Conservation (phyloP, 1,284 basidiomycete genomes). For the Tetrapyrgos nigripes region DNA sequence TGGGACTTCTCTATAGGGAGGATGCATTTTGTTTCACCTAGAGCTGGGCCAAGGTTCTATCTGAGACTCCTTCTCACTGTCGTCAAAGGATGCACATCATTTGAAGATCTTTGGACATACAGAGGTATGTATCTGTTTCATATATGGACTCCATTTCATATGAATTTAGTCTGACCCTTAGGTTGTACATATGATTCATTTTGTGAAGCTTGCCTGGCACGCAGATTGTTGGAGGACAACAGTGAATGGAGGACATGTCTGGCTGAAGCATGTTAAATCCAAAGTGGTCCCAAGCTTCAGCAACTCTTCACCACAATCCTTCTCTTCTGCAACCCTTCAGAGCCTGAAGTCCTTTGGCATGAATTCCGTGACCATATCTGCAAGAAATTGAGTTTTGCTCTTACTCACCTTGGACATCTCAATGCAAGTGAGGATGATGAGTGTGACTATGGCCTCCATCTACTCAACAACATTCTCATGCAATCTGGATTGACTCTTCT, state of each 20-base stretch:
- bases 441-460: slow-evolving; percentile 43
- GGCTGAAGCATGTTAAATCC: slow-evolving; percentile 45
- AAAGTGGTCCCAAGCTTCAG: slow-evolving; percentile 43
- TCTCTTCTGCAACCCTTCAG: slow-evolving; percentile 33
- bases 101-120: slow-evolving; percentile 37
- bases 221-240: slow-evolving; percentile 49
- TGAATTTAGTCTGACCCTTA: not conserved
- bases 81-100: slow-evolving; percentile 41
- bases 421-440: slow-evolving; percentile 29
- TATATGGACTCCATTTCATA: no score
- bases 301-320: slow-evolving; percentile 49
- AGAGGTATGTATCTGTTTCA: slow-evolving; percentile 26
- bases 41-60: slow-evolving; percentile 38
- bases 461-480: slow-evolving; percentile 31
- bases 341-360: slow-evolving; percentile 44
- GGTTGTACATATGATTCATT: slow-evolving; percentile 29
- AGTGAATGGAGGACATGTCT: slow-evolving; percentile 49
- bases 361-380: slow-evolving; percentile 41
- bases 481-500: slow-evolving; percentile 22
- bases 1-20: slow-evolving; percentile 18
- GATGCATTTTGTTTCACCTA: slow-evolving; percentile 1
- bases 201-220: slow-evolving; percentile 43
- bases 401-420: slow-evolving; percentile 15
- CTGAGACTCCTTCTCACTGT: slow-evolving; percentile 42
- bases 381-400: slow-evolving; percentile 40